Evolutionary conservation across 2,329 filamentous ascomycete species (phyloP), one percentile per base, ranked within the genome.

Genomic region (Exophiala sideris): DNA sequence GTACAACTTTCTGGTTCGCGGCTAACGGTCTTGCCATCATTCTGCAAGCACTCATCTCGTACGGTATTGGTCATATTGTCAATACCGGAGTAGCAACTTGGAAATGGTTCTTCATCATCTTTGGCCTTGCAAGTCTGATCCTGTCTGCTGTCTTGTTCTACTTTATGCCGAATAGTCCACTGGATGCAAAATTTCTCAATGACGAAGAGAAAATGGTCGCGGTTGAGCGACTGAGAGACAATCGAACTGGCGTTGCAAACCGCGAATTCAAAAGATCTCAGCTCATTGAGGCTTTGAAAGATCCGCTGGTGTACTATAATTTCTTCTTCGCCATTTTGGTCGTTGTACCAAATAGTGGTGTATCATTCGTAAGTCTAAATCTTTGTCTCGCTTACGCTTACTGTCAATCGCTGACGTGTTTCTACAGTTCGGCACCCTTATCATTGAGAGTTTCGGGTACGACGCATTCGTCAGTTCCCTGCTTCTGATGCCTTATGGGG

Each of bases 51-150:
- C 16, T 51, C 38, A 29, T 51, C 14, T 16, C 29, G 4, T 51
- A 51, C 35, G 48, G 48, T 7, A 20, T 45, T 20, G 48, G 48
- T 18, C 38, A 45, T 20, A 51, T 45, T 12, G 14, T 36, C 40
- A 72, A 69, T 3, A 78, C 79, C 3, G 72, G 76, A 0, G 73
- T 87, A 52, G 77, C 77, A 63, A 82, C 81, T 11, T 89, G 85
- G 84, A 84, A 88, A 65, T 82, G 81, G 61, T 77, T 88, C 2
- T 88, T 88, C 72, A 72, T 88, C 35, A 71, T 77, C 0, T 87
- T 87, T 65, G 86, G 84, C n/a, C 47, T 86, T 48, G 87, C 81
- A 66, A 85, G 84, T 10, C 14, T 78, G 3, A 86, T 86, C 47
- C 83, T 87, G 10, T 71, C 34, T 65, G 70, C 80, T 32, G 79